phyloP scores from a whole-genome alignment of 441 rosid genomes.

The Kokia cookei region DNA sequence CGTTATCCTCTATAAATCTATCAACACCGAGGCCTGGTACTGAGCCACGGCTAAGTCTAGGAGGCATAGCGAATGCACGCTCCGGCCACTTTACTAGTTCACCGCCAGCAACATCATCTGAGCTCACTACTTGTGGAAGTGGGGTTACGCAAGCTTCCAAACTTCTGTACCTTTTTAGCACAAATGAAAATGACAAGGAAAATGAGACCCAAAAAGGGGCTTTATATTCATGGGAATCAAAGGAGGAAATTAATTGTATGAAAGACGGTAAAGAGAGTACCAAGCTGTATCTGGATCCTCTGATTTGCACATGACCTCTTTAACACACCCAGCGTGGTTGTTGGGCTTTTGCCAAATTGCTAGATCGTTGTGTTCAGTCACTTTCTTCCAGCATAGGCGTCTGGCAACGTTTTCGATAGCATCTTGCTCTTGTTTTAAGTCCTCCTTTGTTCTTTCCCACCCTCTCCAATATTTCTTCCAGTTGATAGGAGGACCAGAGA shows the following conservation, averaged over 20 bases:
- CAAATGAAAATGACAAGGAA: not conserved
- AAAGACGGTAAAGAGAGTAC: conserved; percentile 30
- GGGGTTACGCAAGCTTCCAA: conserved; percentile 86
- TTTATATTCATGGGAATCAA: conserved; percentile 1
- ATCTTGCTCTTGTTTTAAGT: conserved; percentile 76
- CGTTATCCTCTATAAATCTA: conserved; percentile 48
- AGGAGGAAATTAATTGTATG: not conserved
- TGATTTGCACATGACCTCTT: conserved; percentile 54
- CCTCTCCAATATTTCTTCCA: conserved; percentile 93
- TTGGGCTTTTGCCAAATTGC: conserved; percentile 77
- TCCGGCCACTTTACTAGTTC: conserved; percentile 78
- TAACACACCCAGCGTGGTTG: conserved; percentile 67
- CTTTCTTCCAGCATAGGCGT: conserved; percentile 88
- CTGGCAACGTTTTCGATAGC: conserved; percentile 63
- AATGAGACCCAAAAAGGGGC: not conserved
- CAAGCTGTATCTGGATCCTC: conserved; percentile 67
- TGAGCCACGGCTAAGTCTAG: conserved; percentile 62
- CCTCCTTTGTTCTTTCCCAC: conserved; percentile 78
- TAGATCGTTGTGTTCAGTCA: conserved; percentile 63
- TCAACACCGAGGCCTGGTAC: conserved; percentile 52
- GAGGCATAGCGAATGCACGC: conserved; percentile 67
- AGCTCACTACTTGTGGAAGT: conserved; percentile 58
- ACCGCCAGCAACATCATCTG: conserved; percentile 85
- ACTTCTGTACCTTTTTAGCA: conserved; percentile 50
- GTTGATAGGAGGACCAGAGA: conserved; percentile 83